Percentiles rank a stretch among this genome's conserved stretches.
These are phyloP conservation scores for Solanum infundibuliforme DNA, from an alignment of 257 asterid species.

Conservation along the genomic window DNA sequence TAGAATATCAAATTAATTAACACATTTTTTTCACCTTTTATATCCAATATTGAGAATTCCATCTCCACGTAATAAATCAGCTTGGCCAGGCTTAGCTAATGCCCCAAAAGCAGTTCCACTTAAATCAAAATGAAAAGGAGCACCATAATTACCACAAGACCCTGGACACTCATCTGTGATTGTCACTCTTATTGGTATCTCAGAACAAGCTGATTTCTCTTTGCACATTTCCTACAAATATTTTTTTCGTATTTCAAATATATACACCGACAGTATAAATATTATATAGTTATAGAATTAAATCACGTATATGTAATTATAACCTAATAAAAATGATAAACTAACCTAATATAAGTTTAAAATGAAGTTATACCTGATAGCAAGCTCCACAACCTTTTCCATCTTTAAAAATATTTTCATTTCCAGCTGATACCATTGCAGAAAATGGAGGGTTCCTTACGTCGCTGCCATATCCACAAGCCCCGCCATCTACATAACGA, in stretches of 20 bases:
- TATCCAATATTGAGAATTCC: conserved; percentile 5
- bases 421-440: conserved; percentile 32
- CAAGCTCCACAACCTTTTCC: conserved; percentile 43
- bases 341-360: background rate
- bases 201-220: conserved; percentile 7
- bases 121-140: conserved; percentile 13
- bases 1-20: background rate
- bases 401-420: conserved; percentile 3
- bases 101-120: conserved; percentile 11
- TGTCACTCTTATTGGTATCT: conserved; percentile 1
- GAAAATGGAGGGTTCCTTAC: conserved; percentile 11
- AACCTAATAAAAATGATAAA: too few relatives aligned
- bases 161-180: conserved; percentile 19
- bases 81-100: conserved; percentile 16
- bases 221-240: conserved; percentile 7
- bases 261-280: background rate
- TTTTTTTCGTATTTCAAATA: background rate
- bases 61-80: background rate
- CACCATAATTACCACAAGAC: background rate
- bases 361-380: conserved; percentile 14
- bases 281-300: background rate
- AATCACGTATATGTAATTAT: too few relatives aligned
- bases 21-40: background rate
- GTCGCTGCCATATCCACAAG: conserved; percentile 27
- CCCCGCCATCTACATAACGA: conserved; percentile 14